Evolutionary conservation across 108 stramenopile genomes (phyloP).

Genomic region (Nannochloropsis gaditana): DNA sequence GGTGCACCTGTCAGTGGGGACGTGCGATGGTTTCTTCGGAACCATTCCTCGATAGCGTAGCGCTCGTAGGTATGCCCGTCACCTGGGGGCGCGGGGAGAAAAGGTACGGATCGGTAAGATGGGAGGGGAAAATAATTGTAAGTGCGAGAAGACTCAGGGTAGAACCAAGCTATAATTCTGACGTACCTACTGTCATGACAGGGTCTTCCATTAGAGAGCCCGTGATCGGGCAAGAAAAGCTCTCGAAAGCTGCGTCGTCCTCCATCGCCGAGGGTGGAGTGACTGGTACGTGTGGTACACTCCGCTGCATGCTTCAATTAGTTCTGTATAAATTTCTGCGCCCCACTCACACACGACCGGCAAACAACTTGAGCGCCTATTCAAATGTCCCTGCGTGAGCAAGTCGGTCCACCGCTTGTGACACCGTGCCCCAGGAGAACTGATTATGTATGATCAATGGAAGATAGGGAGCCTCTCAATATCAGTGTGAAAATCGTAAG

Average conservation of each 20-base stretch:
- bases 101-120: no score
- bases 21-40: not conserved
- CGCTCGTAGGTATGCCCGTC: constrained; percentile 24
- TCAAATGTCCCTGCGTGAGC: no score
- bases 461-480: no score
- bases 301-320: not conserved
- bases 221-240: not conserved
- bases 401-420: no score
- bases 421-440: no score
- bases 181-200: not conserved
- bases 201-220: constrained; percentile 4
- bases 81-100: not conserved
- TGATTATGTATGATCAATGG: no score
- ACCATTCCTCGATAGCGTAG: constrained; percentile 22
- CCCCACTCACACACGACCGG: no score
- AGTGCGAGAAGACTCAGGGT: no score
- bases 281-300: constrained; percentile 1
- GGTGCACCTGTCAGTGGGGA: not conserved
- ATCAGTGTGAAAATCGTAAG: no score
- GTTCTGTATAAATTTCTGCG: no score
- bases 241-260: not conserved
- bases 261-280: constrained; percentile 5
- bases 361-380: no score
- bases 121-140: no score
- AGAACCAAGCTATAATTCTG: not conserved